phyloP scores from a whole-genome alignment of 202 grass and related monocot genomes.

The Saccharum hybrid region DNA sequence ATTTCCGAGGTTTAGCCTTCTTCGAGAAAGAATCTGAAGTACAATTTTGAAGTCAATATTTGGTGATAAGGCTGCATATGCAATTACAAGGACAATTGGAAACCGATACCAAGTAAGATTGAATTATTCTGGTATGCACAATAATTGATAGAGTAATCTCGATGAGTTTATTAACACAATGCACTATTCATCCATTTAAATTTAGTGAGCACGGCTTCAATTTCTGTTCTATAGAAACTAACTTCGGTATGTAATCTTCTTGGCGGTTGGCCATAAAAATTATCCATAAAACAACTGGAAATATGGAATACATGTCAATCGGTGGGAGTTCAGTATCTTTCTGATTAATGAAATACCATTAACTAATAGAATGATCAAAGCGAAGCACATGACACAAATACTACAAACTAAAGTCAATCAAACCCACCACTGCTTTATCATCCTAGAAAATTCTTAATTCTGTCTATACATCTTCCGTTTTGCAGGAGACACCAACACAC shows the following conservation, averaged over 20 bases:
- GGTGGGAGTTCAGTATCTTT: neutral
- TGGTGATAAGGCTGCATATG: neutral
- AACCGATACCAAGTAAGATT: neutral
- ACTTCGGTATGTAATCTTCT: neutral
- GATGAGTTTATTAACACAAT: neutral
- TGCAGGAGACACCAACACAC: neutral
- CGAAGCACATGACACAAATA: neutral
- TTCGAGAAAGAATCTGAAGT: slow-evolving; percentile 69
- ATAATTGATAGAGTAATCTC: neutral
- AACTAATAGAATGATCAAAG: neutral
- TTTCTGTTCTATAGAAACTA: slow-evolving; percentile 13
- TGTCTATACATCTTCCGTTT: neutral
- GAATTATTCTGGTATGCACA: neutral
- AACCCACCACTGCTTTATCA: neutral
- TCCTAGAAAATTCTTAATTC: neutral
- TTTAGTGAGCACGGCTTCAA: neutral
- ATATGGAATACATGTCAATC: neutral
- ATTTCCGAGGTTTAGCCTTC: slow-evolving; percentile 66
- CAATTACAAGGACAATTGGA: neutral
- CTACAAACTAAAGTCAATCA: neutral
- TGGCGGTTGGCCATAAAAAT: neutral
- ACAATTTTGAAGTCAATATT: slow-evolving; percentile 20
- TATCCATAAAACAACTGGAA: neutral
- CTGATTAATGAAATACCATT: neutral
- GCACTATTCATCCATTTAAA: neutral